Conservation (phyloP, 495 filamentous ascomycete species). For the Terfezia claveryi region DNA sequence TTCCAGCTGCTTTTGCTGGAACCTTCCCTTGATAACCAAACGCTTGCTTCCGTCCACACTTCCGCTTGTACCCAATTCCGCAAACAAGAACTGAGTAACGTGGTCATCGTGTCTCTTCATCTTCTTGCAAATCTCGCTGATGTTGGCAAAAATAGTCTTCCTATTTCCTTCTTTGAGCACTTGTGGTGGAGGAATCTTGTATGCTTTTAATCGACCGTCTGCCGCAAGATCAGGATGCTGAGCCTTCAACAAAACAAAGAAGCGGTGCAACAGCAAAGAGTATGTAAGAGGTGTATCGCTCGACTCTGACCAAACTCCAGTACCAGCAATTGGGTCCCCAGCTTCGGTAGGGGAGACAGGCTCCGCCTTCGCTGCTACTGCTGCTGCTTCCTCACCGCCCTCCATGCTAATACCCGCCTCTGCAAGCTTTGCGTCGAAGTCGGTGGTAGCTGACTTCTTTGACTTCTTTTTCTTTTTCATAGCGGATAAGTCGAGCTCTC, state of each 20-base stretch:
- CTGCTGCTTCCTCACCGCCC: constrained; percentile 27
- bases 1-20: constrained; percentile 97
- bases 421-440: constrained; percentile 65
- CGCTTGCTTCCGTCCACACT: constrained; percentile 80
- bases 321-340: constrained; percentile 74
- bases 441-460: constrained; percentile 39
- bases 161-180: constrained; percentile 98
- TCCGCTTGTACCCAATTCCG: constrained; percentile 89
- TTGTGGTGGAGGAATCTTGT: constrained; percentile 98
- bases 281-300: constrained; percentile 56
- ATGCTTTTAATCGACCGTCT: constrained; percentile 58
- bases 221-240: constrained; percentile 87
- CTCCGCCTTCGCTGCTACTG: constrained; percentile 27
- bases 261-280: constrained; percentile 60
- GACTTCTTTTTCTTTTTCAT: constrained; percentile 88
- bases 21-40: constrained; percentile 93
- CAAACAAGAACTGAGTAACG: constrained; percentile 89
- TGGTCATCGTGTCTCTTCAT: constrained; percentile 98
- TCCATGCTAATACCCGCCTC: constrained; percentile 41
- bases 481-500: constrained; percentile 45
- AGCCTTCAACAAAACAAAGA: constrained; percentile 76
- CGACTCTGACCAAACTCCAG: constrained; percentile 81
- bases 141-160: constrained; percentile 98
- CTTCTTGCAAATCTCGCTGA: constrained; percentile 64
- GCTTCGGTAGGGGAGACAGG: constrained; percentile 30